Conservation (phyloP, 352 stramenopile species). For the Phytophthora lateralis region DNA sequence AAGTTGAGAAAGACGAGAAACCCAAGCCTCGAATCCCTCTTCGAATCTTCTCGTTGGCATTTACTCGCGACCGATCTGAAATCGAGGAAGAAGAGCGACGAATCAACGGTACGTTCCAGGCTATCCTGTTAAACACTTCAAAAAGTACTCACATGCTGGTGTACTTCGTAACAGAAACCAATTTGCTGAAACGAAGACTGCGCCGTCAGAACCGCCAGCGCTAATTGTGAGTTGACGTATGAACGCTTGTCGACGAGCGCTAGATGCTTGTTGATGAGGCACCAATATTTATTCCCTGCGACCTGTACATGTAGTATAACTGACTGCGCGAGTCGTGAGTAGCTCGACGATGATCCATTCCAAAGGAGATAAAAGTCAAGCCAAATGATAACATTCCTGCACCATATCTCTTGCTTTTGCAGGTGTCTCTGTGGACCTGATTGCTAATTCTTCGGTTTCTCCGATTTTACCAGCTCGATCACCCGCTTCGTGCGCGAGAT, state of each 20-base stretch:
- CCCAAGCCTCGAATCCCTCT: background rate
- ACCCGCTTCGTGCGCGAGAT: too few relatives aligned
- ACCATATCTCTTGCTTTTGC: too few relatives aligned
- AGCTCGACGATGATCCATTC: too few relatives aligned
- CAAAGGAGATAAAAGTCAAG: too few relatives aligned
- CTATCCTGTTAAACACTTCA: background rate
- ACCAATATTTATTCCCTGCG: slow-evolving; percentile 6
- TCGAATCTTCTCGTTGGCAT: slow-evolving; percentile 26
- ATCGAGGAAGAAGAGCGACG: slow-evolving; percentile 40
- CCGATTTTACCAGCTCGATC: too few relatives aligned
- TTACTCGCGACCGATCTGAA: slow-evolving; percentile 35
- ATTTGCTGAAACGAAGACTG: slow-evolving; percentile 43
- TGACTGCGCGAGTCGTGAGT: background rate
- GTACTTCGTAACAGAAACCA: slow-evolving; percentile 33
- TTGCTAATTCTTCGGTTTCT: too few relatives aligned
- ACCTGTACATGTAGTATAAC: slow-evolving; percentile 5
- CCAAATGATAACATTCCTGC: too few relatives aligned
- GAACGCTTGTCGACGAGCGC: background rate
- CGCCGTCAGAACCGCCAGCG: slow-evolving; percentile 32
- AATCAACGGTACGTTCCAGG: slow-evolving; percentile 34
- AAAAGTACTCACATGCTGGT: background rate
- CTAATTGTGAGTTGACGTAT: slow-evolving; percentile 2
- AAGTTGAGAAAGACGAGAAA: background rate
- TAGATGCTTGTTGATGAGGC: background rate
- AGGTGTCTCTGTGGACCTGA: too few relatives aligned